These are phyloP conservation scores for Afroboletus lepidellus DNA, from an alignment of 1,284 basidiomycete species.

Conservation along the genomic window DNA sequence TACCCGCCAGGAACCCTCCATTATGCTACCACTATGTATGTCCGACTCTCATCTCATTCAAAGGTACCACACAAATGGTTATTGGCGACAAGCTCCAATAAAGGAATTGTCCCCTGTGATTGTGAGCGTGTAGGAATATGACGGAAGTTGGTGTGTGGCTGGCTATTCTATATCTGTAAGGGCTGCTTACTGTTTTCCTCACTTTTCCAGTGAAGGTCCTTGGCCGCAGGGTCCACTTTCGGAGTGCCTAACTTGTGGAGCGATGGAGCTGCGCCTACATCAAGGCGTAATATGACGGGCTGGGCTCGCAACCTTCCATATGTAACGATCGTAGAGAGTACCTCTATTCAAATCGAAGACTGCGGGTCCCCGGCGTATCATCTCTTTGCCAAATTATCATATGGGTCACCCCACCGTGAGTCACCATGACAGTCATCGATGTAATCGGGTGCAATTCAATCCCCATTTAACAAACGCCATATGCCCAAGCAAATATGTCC, in stretches of 20 bases:
- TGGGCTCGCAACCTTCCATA: no score
- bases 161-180: neutral
- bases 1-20: conserved; percentile 4
- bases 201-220: neutral
- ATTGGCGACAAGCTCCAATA: neutral
- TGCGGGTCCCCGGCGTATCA: no score
- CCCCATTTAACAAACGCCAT: neutral
- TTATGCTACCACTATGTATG: neutral
- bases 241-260: no score
- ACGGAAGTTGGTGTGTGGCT: neutral
- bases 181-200: neutral
- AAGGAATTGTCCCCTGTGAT: neutral
- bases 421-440: neutral
- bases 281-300: no score
- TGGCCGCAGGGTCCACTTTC: no score
- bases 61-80: neutral
- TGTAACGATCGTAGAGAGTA: no score
- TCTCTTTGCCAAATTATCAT: no score
- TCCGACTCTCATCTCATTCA: neutral
- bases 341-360: no score
- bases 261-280: no score
- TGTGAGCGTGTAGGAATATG: neutral
- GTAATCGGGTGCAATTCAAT: neutral
- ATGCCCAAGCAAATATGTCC: neutral
- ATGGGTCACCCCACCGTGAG: neutral